Percentiles rank a stretch among this genome's conserved stretches.
Evolutionary conservation across 2,329 filamentous ascomycete species (phyloP).

Genomic region (Aspergillus texensis): DNA sequence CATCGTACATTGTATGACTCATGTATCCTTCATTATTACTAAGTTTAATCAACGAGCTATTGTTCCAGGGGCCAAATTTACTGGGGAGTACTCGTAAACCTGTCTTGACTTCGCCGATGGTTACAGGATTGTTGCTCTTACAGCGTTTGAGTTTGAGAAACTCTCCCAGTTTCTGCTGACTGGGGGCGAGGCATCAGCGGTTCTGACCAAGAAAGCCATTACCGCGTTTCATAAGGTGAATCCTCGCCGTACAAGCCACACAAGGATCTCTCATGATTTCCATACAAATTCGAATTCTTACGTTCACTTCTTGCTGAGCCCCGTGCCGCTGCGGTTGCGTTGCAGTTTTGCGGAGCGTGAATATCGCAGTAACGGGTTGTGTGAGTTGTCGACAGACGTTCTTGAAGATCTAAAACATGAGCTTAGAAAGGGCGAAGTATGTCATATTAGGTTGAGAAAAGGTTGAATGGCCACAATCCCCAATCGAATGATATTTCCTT

Average conservation of each 20-base stretch:
- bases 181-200: too few relatives aligned
- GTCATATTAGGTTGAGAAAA: too few relatives aligned
- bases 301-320: conserved; percentile 72
- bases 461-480: conserved; percentile 19
- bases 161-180: too few relatives aligned
- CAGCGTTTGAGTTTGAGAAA: too few relatives aligned
- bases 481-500: too few relatives aligned
- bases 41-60: too few relatives aligned
- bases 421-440: conserved; percentile 56
- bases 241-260: conserved; percentile 32
- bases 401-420: conserved; percentile 62
- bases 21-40: not conserved
- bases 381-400: conserved; percentile 61
- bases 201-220: conserved; percentile 57
- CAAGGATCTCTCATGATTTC: not conserved
- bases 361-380: conserved; percentile 72
- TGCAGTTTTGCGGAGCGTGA: conserved; percentile 68
- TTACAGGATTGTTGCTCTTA: not conserved
- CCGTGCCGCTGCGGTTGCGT: conserved; percentile 65
- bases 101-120: not conserved
- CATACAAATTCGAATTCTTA: conserved; percentile 60
- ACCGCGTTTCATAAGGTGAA: conserved; percentile 65
- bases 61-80: too few relatives aligned
- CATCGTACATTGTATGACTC: not conserved
- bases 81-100: too few relatives aligned